Base-by-base conservation (phyloP, 1,139 yeast genomes). In the Geotrichum restrictum region DNA sequence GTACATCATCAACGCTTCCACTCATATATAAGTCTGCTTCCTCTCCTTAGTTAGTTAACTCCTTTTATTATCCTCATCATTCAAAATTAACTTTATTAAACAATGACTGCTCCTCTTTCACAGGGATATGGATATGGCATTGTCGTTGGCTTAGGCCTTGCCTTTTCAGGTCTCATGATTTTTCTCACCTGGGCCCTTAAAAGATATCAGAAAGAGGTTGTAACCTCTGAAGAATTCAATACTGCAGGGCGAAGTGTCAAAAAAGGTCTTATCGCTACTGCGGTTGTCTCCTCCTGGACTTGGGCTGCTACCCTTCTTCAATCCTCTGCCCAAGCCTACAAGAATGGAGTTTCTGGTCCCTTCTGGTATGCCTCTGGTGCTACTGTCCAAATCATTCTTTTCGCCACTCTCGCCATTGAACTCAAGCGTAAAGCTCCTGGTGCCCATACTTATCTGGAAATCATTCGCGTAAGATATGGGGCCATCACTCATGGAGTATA, bases 81-180 rank as follows among this genome's bases (percentile, higher is more conserved):
- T 27, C 19, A 2, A 31, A 11, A 19, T 13, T 38, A 7, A 39
- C 3, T 19, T 27, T 19, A 34, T 14, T n/a, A 18, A 18, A 37
- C 13, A 21, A 43, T 32, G 39, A 11, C 49, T 13, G 45, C 61
- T 43, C 77, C 80, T 2, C 69, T 81, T 22, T 79, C 84, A 2
- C 86, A 85, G 67, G 84, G 87, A 45, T 91, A 86, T n/a, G 96
- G 96, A n/a, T 89, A 88, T 64, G 96, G 89, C 32, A 84, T 89
- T 55, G 88, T 89, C 19, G 84, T 88, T 18, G 98, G 97, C 19
- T 76, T 89, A 31, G 97, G 97, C 46, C 77, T 86, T 43, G 83
- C 82, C 8, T 88, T 88, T 65, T 86, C 96, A 8, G 62, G 76
- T 8, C 88, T 88, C 56, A 88, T 88, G 96, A 79, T 88, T 64